phyloP scores from a whole-genome alignment of 1,284 basidiomycete species.

The Amylostereum chailletii region DNA sequence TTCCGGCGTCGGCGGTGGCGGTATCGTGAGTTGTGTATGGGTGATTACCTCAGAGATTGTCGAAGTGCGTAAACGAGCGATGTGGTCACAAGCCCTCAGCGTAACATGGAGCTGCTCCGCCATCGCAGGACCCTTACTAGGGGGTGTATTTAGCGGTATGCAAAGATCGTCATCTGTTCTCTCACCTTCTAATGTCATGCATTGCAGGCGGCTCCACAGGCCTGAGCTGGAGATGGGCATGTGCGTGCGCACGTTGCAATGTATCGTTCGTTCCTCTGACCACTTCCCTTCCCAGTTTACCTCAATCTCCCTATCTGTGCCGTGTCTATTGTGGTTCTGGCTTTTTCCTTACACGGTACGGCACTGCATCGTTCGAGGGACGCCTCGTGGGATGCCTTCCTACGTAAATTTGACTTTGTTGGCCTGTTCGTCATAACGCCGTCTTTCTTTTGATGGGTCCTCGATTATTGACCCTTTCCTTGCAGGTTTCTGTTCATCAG shows the following conservation, averaged over 20 bases:
- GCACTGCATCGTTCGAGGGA: constrained; percentile 33
- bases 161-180: constrained; percentile 5
- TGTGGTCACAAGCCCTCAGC: constrained; percentile 76
- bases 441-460: too few relatives aligned
- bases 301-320: constrained; percentile 72
- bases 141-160: constrained; percentile 71
- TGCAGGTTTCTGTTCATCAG: constrained; percentile 60
- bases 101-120: constrained; percentile 79
- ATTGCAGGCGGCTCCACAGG: constrained; percentile 11
- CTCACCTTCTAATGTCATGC: background rate
- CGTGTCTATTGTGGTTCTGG: constrained; percentile 47
- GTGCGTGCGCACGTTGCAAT: constrained; percentile 35
- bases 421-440: constrained; percentile 48
- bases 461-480: background rate
- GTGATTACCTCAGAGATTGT: constrained; percentile 76
- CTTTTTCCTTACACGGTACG: constrained; percentile 48
- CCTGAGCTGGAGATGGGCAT: constrained; percentile 72
- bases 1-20: constrained; percentile 71
- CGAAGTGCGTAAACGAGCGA: constrained; percentile 54
- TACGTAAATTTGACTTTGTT: constrained; percentile 58
- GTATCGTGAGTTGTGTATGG: constrained; percentile 77
- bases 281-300: constrained; percentile 41
- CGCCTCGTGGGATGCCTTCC: constrained; percentile 47
- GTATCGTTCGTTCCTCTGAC: background rate
- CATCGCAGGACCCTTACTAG: constrained; percentile 68